A percentile compares a stretch with the other conserved stretches of the same genome.
These are phyloP conservation scores for Phytophthora europaea DNA, from an alignment of 352 stramenopile species.

Conservation along the genomic window DNA sequence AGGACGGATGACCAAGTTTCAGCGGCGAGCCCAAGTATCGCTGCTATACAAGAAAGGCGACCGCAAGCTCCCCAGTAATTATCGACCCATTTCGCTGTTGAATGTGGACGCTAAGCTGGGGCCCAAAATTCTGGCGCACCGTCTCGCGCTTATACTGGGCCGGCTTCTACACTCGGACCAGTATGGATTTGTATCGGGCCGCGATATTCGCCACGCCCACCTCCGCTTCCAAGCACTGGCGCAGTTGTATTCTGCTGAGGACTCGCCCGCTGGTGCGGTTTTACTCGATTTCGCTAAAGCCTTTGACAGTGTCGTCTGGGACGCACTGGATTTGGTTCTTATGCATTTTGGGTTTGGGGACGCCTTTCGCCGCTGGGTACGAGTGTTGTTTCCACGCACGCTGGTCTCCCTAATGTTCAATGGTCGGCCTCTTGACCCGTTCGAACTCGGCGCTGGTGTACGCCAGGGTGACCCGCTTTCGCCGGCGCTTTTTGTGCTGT, in stretches of 20 bases:
- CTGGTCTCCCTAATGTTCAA: slow-evolving; percentile 18
- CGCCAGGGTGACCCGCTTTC: slow-evolving; percentile 29
- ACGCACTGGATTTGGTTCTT: slow-evolving; percentile 14
- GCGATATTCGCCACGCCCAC: slow-evolving; percentile 11
- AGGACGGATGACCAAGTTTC: slow-evolving; percentile 1
- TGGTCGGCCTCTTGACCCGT: background rate
- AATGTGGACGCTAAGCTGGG: slow-evolving; percentile 15
- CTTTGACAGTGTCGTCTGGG: slow-evolving; percentile 15
- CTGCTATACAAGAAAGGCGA: slow-evolving; percentile 15
- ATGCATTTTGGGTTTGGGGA: slow-evolving; percentile 26
- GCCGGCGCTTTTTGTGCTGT: slow-evolving; percentile 23
- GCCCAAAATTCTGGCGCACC: slow-evolving; percentile 6
- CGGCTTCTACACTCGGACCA: slow-evolving; percentile 18
- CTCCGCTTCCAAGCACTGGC: slow-evolving; percentile 15
- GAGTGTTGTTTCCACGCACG: slow-evolving; percentile 21
- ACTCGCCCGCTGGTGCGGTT: slow-evolving; percentile 5
- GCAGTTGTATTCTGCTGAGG: background rate
- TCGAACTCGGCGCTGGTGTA: slow-evolving; percentile 21
- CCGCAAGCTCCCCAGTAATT: slow-evolving; percentile 9
- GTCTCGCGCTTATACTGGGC: background rate
- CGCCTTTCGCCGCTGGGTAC: slow-evolving; percentile 15
- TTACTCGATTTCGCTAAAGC: slow-evolving; percentile 21
- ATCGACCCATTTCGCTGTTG: slow-evolving; percentile 16
- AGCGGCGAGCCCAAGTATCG: slow-evolving; percentile 7
- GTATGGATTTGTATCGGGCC: slow-evolving; percentile 11